These are phyloP conservation scores for Earliella scabrosa DNA, from an alignment of 1,284 basidiomycete genomes.

Conservation along the genomic window DNA sequence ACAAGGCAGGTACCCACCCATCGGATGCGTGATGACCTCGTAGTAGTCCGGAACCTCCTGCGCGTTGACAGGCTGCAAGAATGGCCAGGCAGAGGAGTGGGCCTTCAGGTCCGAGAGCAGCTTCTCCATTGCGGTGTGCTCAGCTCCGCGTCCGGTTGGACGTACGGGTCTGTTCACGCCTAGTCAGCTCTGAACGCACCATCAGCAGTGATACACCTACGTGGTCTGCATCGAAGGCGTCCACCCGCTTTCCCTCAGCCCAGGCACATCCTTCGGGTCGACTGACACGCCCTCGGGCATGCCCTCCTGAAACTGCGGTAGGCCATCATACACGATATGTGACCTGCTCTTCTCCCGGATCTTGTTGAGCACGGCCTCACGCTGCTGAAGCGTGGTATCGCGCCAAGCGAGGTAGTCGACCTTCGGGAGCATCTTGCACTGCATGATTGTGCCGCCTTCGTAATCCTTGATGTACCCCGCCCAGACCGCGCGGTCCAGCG, in stretches of 20 bases:
- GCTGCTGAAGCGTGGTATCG: slow-evolving; percentile 81
- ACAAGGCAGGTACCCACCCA: slow-evolving; percentile 67
- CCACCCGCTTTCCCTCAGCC: slow-evolving; percentile 95
- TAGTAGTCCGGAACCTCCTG: slow-evolving; percentile 93
- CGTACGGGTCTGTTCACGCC: slow-evolving; percentile 25
- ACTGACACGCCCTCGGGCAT: slow-evolving; percentile 50
- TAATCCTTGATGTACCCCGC: slow-evolving; percentile 99
- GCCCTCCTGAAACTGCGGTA: slow-evolving; percentile 78
- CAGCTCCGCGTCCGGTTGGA: slow-evolving; percentile 55
- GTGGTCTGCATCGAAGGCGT: slow-evolving; percentile 83
- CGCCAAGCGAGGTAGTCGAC: slow-evolving; percentile 90
- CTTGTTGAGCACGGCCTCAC: slow-evolving; percentile 88
- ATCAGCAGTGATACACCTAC: slow-evolving; percentile 29
- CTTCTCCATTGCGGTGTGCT: slow-evolving; percentile 78
- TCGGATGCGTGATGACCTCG: slow-evolving; percentile 88
- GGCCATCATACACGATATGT: slow-evolving; percentile 85
- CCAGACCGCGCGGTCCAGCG: slow-evolving; percentile 89
- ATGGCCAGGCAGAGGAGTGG: slow-evolving; percentile 89
- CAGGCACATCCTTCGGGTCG: slow-evolving; percentile 82
- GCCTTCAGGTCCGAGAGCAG: slow-evolving; percentile 84
- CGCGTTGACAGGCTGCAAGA: slow-evolving; percentile 79
- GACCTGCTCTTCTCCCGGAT: slow-evolving; percentile 89
- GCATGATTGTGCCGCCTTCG: slow-evolving; percentile 99
- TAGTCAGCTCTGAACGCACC: slow-evolving; percentile 2
- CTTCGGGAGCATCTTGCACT: slow-evolving; percentile 92